Evolutionary conservation across 768 basidiomycete species (phyloP), one percentile per base, ranked within the genome.

Genomic region (Amanita polypyramis): DNA sequence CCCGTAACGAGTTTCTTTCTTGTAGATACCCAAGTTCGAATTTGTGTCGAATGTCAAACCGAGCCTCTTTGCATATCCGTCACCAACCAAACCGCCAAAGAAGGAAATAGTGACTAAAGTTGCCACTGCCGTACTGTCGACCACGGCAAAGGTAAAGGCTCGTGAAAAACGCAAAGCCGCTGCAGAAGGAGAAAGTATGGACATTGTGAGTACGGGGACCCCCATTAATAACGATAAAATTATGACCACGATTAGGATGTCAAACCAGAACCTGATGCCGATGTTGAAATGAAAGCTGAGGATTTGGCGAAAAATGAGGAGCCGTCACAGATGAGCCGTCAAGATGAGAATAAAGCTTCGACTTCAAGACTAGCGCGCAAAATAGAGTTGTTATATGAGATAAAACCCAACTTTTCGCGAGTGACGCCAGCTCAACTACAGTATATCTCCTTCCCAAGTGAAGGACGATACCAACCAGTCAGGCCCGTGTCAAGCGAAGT

Each of bases 121-220:
- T 45, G 92, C 88, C 23, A 84, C 93, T 11, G 96, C 94, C 30
- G 94, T 99, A 9, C 75, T 99, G 34, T 96, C 92, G 6, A 98
- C 96, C 0, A 99, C 96, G 1, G 95, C 93, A 0, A 95, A 91
- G 63, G 91, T 88, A n/a, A 91, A 90, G 62, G 93, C 93, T 1
- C 76, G 96, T 54, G 92, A 93, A 60, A 94, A 88, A 75, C 86
- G 80, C 57, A 92, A 96, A 65, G 89, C 86, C 37, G 86, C 79
- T 35, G 81, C 79, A 3, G 91, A 91, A 43, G 79, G 76, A 9
- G 86, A 87, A 39, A 70, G 72, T 1, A 92, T 93, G 82, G 89
- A 95, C 17, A 75, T 79, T 43, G 91, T 93, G 56, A 66, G 82
- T 65, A n/a, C 7, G 20, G 25, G 12, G 9, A 33, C 15, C n/a